Base-by-base conservation (phyloP, 768 basidiomycete genomes). In the Amyloporia xantha region DNA sequence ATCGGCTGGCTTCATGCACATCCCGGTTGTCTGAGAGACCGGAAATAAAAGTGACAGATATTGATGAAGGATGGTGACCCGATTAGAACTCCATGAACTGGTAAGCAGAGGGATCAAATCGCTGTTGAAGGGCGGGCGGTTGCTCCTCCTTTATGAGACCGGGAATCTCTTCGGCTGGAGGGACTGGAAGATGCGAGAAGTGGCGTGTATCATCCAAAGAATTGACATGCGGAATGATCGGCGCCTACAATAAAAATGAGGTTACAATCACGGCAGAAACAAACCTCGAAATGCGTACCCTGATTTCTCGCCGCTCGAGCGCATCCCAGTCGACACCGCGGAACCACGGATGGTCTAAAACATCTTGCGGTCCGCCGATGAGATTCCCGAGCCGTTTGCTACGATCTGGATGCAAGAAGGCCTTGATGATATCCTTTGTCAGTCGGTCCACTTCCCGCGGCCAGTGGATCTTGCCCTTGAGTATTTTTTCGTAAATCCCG, bases 401-500 rank as follows among this genome's bases (percentile, higher is more conserved):
- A 55, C 93, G 82, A 67, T 99, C 95, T 9, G 91, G 89, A 51
- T 91, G 88, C 44, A 99, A 71, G 66, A 99, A 89, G 1, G 85
- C 85, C 55, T 78, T 77, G 63, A 99, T 86, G 48, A 99, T 76
- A 56, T 91, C 89, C 56, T 84, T 84, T 38, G 94, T 95, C 24
- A 93, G 78, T 17, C 82, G 79, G 62, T 98, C 94, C 73, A 97
- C 84, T 53, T 79, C 83, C 49, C 75, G 76, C n/a, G 95, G 95
- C 84, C 92, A 97, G 55, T 89, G 79, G 41, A 96, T 85, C 52
- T 84, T 78, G 24, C 90, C 90, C 49, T 78, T 80, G 35, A 99
- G 72, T 54, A 99, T 97, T 71, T 94, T 95, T 71, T 99, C 95
- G 66, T 98, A 98, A 68, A 97, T 97, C 40, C 91, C 94, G 66